phyloP scores from a whole-genome alignment of 2,329 filamentous ascomycete genomes.

The Lachnellula suecica region DNA sequence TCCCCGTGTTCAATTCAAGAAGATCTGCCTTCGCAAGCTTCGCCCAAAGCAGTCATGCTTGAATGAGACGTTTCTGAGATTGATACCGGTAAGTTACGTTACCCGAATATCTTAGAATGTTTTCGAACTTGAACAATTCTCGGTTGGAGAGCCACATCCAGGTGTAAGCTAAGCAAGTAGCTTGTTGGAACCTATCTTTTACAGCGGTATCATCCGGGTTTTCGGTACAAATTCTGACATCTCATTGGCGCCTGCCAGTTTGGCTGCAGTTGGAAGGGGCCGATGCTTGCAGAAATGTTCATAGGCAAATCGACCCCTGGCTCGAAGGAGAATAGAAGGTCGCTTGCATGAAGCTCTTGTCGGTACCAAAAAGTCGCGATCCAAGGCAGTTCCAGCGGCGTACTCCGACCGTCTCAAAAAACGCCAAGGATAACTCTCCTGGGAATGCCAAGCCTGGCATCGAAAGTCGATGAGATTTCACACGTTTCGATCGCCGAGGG shows the following conservation, averaged over 20 bases:
- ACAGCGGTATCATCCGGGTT: not conserved
- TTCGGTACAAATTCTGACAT: not conserved
- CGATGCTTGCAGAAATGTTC: not conserved
- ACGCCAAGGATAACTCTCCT: not conserved
- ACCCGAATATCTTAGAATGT: too few species aligned
- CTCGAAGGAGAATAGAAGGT: not conserved
- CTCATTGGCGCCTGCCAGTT: not conserved
- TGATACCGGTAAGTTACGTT: too few species aligned
- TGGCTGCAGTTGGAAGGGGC: not conserved
- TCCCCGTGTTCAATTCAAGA: conserved; percentile 3
- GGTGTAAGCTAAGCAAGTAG: not conserved
- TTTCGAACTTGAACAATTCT: too few species aligned
- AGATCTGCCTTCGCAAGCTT: conserved; percentile 6
- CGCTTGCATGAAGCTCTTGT: not conserved
- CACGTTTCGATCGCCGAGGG: too few species aligned
- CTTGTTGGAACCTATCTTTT: not conserved
- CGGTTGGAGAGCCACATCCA: too few species aligned
- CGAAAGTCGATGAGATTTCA: too few species aligned
- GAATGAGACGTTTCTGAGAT: too few species aligned
- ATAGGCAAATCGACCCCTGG: not conserved
- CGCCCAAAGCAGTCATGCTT: conserved; percentile 1
- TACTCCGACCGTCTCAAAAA: not conserved
- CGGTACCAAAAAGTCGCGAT: not conserved
- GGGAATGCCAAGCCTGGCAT: not conserved
- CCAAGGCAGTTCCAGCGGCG: too few species aligned